Base-by-base conservation (phyloP, 441 rosid genomes). In the Kokia cookei region DNA sequence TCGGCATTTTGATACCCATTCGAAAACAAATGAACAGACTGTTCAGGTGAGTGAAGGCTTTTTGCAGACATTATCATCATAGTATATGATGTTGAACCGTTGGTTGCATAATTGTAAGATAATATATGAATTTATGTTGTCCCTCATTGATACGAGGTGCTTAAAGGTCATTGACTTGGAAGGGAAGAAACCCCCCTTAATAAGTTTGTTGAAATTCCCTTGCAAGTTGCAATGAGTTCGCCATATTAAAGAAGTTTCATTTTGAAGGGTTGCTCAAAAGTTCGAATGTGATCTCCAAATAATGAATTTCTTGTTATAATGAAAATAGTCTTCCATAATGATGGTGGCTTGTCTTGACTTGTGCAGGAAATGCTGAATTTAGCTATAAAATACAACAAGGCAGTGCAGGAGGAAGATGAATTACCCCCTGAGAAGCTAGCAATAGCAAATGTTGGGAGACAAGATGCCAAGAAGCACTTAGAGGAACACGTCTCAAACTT, bases 391-490 rank as follows among this genome's bases (percentile, higher is more conserved):
- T 93, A 93, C 82, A 95, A 95, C 84, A 95, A 93, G 87, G 99
- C 95, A 1, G 95, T 91, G 72, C 98, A 95, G 81, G 96, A 93
- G 83, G 98, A 95, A 77, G 96, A 91, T 68, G 98, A 93, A 84
- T 78, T 95, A 81, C 86, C 98, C 15, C 97, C 92, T 0, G 98
- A 93, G 84, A 95, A 95, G 81, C 86, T 90, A 22, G 98, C 97
- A 1, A 93, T 95, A 11, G 98, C 90, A 11, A 93, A 93, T 65
- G 98, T 95, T 42, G 99, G 98, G 78, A 87, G 99, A 78, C 98
- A 95, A 85, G 98, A 95, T 69, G 98, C 98, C 15, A 95, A 95
- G 89, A 95, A 95, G 85, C 98, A 95, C 82, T 89, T 93, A 19
- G 98, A 93, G 81, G 99, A 93, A 71, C 96, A 90, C 53, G 92